Conservation (phyloP, 495 filamentous ascomycete genomes). For the Penicillium parvum region DNA sequence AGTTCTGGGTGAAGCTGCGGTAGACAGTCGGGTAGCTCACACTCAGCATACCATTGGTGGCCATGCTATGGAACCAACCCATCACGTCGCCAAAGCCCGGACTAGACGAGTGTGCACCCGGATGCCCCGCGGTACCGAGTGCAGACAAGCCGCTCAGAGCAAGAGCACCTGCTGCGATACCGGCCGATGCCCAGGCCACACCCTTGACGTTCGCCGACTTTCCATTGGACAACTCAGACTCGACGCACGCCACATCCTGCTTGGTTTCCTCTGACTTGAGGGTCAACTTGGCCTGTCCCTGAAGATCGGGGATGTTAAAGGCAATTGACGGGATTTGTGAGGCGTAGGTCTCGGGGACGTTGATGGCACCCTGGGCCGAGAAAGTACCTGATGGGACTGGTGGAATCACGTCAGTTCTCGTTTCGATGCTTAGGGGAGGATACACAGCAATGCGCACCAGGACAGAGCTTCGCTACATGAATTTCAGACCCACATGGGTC, state of each 20-base stretch:
- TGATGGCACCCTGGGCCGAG: conserved; percentile 61
- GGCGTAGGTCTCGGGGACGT: conserved; percentile 65
- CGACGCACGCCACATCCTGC: conserved; percentile 72
- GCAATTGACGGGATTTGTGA: conserved; percentile 82
- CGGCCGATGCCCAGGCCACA: conserved; percentile 79
- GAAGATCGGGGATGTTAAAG: conserved; percentile 86
- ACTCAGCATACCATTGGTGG: conserved; percentile 93
- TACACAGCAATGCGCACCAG: conserved; percentile 51
- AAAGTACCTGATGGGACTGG: conserved; percentile 72
- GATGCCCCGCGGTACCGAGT: conserved; percentile 55
- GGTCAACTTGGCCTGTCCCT: conserved; percentile 76
- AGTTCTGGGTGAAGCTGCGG: conserved; percentile 83
- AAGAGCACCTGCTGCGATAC: conserved; percentile 82
- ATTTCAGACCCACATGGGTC: conserved; percentile 70
- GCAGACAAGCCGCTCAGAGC: conserved; percentile 70
- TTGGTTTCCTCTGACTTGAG: conserved; percentile 59
- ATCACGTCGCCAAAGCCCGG: conserved; percentile 85
- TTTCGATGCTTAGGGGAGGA: not conserved
- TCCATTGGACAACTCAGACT: conserved; percentile 79
- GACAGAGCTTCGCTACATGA: conserved; percentile 71
- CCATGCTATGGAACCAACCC: conserved; percentile 86
- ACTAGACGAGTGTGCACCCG: conserved; percentile 64
- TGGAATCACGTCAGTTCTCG: not conserved
- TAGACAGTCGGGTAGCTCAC: conserved; percentile 84
- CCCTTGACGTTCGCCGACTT: conserved; percentile 71